Evolutionary conservation across 306 rosid genomes (phyloP), one percentile per base, ranked within the genome.

Genomic region (Corylus avellana): DNA sequence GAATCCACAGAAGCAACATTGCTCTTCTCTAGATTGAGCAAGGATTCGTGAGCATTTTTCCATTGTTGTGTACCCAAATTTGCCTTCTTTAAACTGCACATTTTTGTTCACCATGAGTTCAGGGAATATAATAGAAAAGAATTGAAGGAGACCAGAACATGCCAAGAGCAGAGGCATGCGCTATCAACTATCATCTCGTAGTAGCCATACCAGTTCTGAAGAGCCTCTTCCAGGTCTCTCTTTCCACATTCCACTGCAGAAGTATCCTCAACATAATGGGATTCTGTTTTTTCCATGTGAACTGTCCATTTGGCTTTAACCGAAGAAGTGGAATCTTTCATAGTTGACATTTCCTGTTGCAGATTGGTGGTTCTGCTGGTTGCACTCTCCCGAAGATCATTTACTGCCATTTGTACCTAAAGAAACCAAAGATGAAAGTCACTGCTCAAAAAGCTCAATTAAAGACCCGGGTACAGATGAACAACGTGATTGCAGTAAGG

Each of bases 321-420:
- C 71, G 92, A 84, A 78, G 93, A 87, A 77, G 97, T 86, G 67
- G 97, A 89, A 50, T 87, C 91, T 84, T 90, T 92, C 98, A 96
- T 91, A 79, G 94, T 90, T 77, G 89, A 88, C 90, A 96, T 91
- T 85, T 93, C 97, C 84, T 88, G 88, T 83, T 79, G 92, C 79
- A 96, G 84, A 80, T 91, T 89, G 82, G 77, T 82, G 51, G 92
- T 93, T 86, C 92, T 90, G 81, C 92, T 83, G 64, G 92, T 88
- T 68, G 99, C 92, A 80, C 98, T 91, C 84, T 96, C 99, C 69
- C 97, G 90, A 74, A 96, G 98, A 87, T 90, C 99, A 81, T 85
- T 84, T 53, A 96, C 90, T 18, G 99, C 91, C 83, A 85, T 75
- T 93, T 93, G 96, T 80, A 96, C 99, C 99, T 96, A 62, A 70